A percentile compares a stretch with the other conserved stretches of the same genome.
Evolutionary conservation across 164 flowering plant species (phyloP).

Genomic region (Chloranthus sessilifolius): DNA sequence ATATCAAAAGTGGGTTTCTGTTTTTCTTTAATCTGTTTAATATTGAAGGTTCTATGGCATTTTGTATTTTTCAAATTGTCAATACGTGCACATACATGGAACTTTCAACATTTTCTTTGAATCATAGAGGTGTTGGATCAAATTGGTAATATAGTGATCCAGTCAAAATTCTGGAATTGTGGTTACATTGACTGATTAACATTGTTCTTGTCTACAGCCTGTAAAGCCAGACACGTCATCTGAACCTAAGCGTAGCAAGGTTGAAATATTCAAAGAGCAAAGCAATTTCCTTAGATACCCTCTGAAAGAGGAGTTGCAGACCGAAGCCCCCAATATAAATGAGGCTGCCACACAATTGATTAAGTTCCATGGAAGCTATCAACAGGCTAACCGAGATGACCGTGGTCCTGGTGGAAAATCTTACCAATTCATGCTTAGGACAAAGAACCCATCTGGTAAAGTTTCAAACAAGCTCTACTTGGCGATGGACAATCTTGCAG

Average conservation of each 20-base stretch:
- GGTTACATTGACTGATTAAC: slow-evolving; percentile 1
- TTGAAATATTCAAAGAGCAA: slow-evolving; percentile 90
- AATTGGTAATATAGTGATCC: too few relatives aligned
- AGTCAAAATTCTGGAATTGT: too few relatives aligned
- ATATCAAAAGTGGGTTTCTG: too few relatives aligned
- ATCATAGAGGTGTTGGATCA: too few relatives aligned
- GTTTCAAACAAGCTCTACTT: slow-evolving; percentile 86
- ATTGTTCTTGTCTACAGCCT: slow-evolving; percentile 53
- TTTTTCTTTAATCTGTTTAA: not conserved
- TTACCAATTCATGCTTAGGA: slow-evolving; percentile 95
- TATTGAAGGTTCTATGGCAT: not conserved
- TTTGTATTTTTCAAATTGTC: too few relatives aligned
- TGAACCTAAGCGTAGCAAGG: slow-evolving; percentile 88
- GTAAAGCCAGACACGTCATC: slow-evolving; percentile 49
- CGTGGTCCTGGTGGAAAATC: slow-evolving; percentile 51
- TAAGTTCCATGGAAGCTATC: slow-evolving; percentile 99
- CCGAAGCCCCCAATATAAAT: slow-evolving; percentile 80
- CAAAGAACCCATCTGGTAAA: slow-evolving; percentile 92
- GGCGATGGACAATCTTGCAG: slow-evolving; percentile 95
- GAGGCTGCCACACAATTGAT: slow-evolving; percentile 90
- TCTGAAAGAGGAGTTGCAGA: slow-evolving; percentile 84
- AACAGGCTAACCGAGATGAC: slow-evolving; percentile 76
- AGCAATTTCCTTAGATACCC: slow-evolving; percentile 91
- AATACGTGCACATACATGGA: too few relatives aligned
- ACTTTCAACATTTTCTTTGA: too few relatives aligned